These are phyloP conservation scores for Adansonia rubrostipa DNA, from an alignment of 441 rosid genomes.

Conservation along the genomic window DNA sequence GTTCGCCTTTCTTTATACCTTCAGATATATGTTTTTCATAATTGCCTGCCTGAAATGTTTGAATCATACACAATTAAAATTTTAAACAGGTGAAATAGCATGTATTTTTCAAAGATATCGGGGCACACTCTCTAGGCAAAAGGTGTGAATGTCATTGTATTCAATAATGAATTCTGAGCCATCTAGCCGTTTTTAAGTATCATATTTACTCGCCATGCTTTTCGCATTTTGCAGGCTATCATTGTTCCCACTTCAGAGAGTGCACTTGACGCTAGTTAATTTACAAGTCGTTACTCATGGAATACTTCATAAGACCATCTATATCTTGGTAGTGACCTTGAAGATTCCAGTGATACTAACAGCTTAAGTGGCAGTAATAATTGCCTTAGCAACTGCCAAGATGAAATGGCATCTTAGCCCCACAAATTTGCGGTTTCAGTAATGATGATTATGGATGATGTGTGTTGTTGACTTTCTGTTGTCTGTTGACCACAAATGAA, in stretches of 20 bases:
- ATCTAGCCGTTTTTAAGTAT: neutral
- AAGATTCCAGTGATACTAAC: slow-evolving; percentile 86
- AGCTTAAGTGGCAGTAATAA: slow-evolving; percentile 90
- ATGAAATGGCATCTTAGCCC: slow-evolving; percentile 70
- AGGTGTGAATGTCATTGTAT: slow-evolving; percentile 50
- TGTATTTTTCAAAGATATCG: slow-evolving; percentile 87
- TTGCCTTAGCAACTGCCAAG: slow-evolving; percentile 75
- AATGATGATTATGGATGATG: slow-evolving; percentile 13
- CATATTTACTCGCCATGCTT: slow-evolving; percentile 7
- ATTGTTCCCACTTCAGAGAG: slow-evolving; percentile 96
- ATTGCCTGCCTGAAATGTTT: slow-evolving; percentile 12
- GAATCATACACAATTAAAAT: slow-evolving; percentile 22
- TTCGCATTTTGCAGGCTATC: slow-evolving; percentile 67
- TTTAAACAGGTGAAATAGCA: slow-evolving; percentile 87
- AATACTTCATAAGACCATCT: slow-evolving; percentile 66
- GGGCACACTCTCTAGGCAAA: slow-evolving; percentile 99
- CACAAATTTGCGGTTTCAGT: neutral
- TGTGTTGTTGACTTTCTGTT: slow-evolving; percentile 23
- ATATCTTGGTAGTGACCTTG: slow-evolving; percentile 74
- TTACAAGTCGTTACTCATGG: slow-evolving; percentile 97
- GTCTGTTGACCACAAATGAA: slow-evolving; percentile 26
- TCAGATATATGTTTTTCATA: neutral
- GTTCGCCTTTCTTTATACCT: too few species aligned
- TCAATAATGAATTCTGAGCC: slow-evolving; percentile 3
- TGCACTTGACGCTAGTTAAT: slow-evolving; percentile 93